Percentiles rank a stretch among this genome's conserved stretches.
These are phyloP conservation scores for Bipolaris cookei DNA, from an alignment of 2,329 filamentous ascomycete genomes.

Conservation along the genomic window DNA sequence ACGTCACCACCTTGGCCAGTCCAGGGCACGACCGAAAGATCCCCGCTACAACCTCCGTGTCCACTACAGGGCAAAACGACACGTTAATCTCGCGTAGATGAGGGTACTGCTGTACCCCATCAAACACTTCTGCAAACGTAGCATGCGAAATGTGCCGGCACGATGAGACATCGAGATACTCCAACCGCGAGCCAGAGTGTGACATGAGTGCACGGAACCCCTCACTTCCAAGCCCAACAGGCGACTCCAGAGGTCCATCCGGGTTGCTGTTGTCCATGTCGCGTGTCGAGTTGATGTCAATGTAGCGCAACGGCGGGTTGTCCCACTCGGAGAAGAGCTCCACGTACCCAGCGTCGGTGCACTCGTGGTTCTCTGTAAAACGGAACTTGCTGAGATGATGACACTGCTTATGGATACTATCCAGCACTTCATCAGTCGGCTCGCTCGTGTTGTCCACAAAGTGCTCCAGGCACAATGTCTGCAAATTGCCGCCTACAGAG, in stretches of 20 bases:
- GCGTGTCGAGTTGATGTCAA: constrained; percentile 80
- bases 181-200: constrained; percentile 74
- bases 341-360: constrained; percentile 76
- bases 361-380: constrained; percentile 75
- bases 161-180: constrained; percentile 76
- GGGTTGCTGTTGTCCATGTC: constrained; percentile 75
- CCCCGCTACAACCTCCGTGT: constrained; percentile 67
- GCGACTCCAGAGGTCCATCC: constrained; percentile 62
- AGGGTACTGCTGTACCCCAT: constrained; percentile 65
- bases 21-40: constrained; percentile 70
- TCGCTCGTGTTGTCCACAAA: constrained; percentile 71
- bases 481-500: constrained; percentile 68
- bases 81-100: constrained; percentile 75
- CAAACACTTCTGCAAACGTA: constrained; percentile 78
- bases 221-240: constrained; percentile 74
- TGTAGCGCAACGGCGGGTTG: constrained; percentile 71
- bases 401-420: constrained; percentile 74
- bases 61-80: constrained; percentile 74
- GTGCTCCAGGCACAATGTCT: constrained; percentile 76
- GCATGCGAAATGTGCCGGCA: constrained; percentile 79
- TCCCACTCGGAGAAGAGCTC: constrained; percentile 76
- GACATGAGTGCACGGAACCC: constrained; percentile 83
- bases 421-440: constrained; percentile 60
- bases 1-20: constrained; percentile 63
- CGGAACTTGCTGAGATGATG: constrained; percentile 75